Evolutionary conservation across 2,329 filamentous ascomycete species (phyloP).

Genomic region (Alternaria brassicicola): DNA sequence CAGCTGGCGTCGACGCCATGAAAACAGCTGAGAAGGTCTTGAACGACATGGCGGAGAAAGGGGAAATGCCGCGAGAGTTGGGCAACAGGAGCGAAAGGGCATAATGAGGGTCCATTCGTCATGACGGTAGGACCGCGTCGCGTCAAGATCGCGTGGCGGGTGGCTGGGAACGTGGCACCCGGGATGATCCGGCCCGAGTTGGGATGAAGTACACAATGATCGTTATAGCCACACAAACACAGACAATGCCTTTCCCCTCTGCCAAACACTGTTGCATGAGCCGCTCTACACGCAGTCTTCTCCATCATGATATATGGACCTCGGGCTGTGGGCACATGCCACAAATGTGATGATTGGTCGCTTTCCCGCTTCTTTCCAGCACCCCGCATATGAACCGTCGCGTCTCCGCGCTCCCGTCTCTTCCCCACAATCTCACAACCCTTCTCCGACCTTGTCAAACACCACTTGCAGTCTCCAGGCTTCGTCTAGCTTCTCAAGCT

Average conservation of each 20-base stretch:
- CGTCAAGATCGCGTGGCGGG: neutral
- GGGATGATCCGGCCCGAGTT: neutral
- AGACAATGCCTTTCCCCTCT: neutral
- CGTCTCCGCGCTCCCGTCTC: conserved; percentile 12
- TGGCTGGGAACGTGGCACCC: neutral
- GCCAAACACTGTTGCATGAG: neutral
- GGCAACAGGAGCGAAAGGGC: conserved; percentile 39
- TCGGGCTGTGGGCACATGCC: neutral
- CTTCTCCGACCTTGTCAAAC: conserved; percentile 19
- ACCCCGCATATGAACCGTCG: conserved; percentile 28
- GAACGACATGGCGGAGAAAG: conserved; percentile 58
- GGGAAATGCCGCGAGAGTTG: conserved; percentile 47
- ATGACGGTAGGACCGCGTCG: neutral
- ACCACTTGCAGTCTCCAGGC: conserved; percentile 18
- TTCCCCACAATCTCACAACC: conserved; percentile 32
- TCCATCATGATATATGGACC: neutral
- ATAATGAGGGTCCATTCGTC: conserved; percentile 7
- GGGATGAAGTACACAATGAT: neutral
- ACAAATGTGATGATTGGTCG: conserved; percentile 10
- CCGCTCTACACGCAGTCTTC: neutral
- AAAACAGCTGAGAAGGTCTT: conserved; percentile 59
- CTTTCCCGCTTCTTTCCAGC: conserved; percentile 7
- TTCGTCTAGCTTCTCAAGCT: conserved; percentile 5
- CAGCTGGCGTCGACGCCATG: conserved; percentile 62
- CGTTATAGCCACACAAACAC: neutral